These are phyloP conservation scores for Neurospora sp. DNA, from an alignment of 495 filamentous ascomycete genomes.

Conservation along the genomic window DNA sequence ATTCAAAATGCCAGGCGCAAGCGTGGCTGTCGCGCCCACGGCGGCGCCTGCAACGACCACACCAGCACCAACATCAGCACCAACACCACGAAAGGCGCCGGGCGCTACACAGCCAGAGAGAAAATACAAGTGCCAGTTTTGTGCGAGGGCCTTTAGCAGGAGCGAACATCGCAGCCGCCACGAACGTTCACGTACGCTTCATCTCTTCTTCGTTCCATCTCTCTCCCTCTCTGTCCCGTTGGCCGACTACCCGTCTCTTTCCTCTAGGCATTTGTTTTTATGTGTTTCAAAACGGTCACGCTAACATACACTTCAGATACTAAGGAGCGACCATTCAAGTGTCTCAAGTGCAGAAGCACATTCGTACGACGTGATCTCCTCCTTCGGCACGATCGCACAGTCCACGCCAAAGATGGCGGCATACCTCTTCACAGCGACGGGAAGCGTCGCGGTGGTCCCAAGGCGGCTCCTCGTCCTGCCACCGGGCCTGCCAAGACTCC, in stretches of 20 bases:
- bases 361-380: constrained; percentile 96
- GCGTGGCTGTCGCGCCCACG: constrained; percentile 46
- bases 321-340: constrained; percentile 98
- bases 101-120: constrained; percentile 60
- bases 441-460: constrained; percentile 71
- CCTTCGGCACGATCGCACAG: constrained; percentile 93
- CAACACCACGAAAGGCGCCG: constrained; percentile 50
- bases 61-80: constrained; percentile 47
- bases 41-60: background rate
- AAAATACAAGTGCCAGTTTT: constrained; percentile 99
- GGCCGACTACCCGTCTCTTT: background rate
- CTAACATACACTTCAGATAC: constrained; percentile 55
- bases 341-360: constrained; percentile 93
- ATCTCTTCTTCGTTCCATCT: constrained; percentile 6
- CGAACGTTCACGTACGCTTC: constrained; percentile 90
- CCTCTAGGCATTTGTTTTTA: background rate
- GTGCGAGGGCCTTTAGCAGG: constrained; percentile 90
- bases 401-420: constrained; percentile 97
- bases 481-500: constrained; percentile 67
- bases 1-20: constrained; percentile 53
- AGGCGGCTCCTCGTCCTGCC: constrained; percentile 49
- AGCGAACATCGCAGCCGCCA: constrained; percentile 96
- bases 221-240: background rate
- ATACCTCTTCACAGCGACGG: constrained; percentile 89
- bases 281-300: background rate